Conservation (phyloP, 164 flowering plant species). For the Akebia trifoliata region DNA sequence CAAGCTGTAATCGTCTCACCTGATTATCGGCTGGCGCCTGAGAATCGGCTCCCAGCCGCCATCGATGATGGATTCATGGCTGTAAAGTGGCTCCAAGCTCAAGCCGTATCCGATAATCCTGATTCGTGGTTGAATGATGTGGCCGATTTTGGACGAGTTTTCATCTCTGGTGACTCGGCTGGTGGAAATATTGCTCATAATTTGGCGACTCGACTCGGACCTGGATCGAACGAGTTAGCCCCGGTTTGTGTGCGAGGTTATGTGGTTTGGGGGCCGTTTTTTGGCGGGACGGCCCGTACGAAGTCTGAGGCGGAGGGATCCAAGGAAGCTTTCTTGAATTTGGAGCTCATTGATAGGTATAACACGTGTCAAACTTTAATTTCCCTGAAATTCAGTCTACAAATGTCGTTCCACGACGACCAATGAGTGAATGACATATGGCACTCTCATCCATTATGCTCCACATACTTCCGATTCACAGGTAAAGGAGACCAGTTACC, state of each 20-base stretch:
- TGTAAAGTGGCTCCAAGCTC: constrained; percentile 59
- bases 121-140: constrained; percentile 49
- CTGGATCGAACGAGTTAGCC: constrained; percentile 41
- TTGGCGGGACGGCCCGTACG: constrained; percentile 54
- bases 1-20: constrained; percentile 58
- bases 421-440: no score
- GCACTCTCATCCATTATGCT: no score
- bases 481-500: no score
- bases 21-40: constrained; percentile 76
- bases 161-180: constrained; percentile 69
- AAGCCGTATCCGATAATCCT: constrained; percentile 36
- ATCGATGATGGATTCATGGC: constrained; percentile 54
- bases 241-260: constrained; percentile 65
- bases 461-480: no score
- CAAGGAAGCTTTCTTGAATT: constrained; percentile 52
- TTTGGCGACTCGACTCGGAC: constrained; percentile 42
- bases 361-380: no score
- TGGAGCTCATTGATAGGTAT: constrained; percentile 63
- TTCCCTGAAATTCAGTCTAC: no score
- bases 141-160: constrained; percentile 58
- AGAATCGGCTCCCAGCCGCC: constrained; percentile 71
- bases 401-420: no score
- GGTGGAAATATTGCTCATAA: constrained; percentile 80
- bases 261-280: constrained; percentile 59
- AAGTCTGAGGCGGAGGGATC: constrained; percentile 61